Evolutionary conservation across 2,329 filamentous ascomycete species (phyloP), one percentile per base, ranked within the genome.

Genomic region (Diaporthe sp.): DNA sequence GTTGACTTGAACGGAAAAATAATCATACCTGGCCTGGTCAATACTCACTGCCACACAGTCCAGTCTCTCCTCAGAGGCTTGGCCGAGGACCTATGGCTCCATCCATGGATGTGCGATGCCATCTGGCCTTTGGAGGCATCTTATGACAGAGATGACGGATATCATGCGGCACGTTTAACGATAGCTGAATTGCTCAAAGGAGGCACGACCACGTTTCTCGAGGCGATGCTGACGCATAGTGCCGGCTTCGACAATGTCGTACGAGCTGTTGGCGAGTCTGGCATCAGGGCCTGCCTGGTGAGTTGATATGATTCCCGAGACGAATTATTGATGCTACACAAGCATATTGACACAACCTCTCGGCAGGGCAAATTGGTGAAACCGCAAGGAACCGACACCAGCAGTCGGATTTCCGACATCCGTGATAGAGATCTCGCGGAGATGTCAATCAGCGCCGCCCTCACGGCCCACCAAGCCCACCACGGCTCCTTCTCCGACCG

Each of bases 191-290:
- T 88, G 86, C 79, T 88, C 44, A 84, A 84, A 77, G 84, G 82
- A 5, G 87, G 86, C 0, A 88, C 87, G 5, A 88, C 86, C 3
- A 87, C 84, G 75, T 89, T 89, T 75, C 79, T 89, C 8, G 87
- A 89, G 78, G 87, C 86, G 55, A 88, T 89, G 86, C 82, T 87
- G 71, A 80, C 80, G 10, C 77, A 78, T 71, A 59, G 78, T 12
- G 77, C 75, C 70, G 80, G 79, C 3, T 75, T 81, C 58, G 79
- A 69, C 44, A 78, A 79, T 47, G 78, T 78, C 1, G 78, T 77
- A 7, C 42, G 73, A 4, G 77, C 77, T 6, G 77, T 78, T 27
- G 51, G 56, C 6, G 77, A 78, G 47, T 76, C 63, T 68, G 77
- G 77, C 17, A 76, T 78, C 15, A 75, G 77, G 13, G 77, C 77